Evolutionary conservation across 176 grass and related monocot species (phyloP).

Genomic region (Aegilops bicornis): DNA sequence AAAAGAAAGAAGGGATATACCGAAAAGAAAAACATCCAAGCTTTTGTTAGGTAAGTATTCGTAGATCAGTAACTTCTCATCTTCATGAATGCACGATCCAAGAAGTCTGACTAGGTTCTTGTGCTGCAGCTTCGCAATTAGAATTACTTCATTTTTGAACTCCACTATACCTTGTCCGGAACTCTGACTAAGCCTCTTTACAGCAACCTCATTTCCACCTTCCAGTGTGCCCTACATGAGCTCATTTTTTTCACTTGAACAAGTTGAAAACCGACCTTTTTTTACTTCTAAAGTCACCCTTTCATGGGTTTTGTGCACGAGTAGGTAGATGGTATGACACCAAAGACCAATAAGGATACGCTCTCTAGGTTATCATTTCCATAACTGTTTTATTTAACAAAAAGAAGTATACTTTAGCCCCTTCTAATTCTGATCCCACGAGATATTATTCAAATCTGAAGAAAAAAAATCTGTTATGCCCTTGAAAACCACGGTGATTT

Average conservation of each 20-base stretch:
- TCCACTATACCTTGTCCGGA: neutral
- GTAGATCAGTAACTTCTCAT: neutral
- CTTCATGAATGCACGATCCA: neutral
- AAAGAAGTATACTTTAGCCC: neutral
- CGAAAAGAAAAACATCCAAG: neutral
- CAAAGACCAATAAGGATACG: neutral
- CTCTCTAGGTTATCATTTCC: neutral
- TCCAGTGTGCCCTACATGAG: neutral
- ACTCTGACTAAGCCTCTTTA: neutral
- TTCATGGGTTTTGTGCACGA: neutral
- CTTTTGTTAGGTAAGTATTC: slow-evolving; percentile 14
- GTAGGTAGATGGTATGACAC: neutral
- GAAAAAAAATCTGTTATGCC: neutral
- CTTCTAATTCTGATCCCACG: neutral
- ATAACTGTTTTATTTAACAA: too few relatives aligned
- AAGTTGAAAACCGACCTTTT: too few relatives aligned
- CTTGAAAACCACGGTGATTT: neutral
- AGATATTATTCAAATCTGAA: neutral
- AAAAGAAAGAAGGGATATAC: neutral
- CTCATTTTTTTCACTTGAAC: neutral
- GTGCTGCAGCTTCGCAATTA: neutral
- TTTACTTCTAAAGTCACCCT: too few relatives aligned
- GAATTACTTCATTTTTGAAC: neutral
- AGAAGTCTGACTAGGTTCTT: neutral
- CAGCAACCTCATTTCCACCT: neutral